Percentiles rank a stretch among this genome's conserved stretches.
Evolutionary conservation across 352 stramenopile species (phyloP).

Genomic region (Phytophthora quininea): DNA sequence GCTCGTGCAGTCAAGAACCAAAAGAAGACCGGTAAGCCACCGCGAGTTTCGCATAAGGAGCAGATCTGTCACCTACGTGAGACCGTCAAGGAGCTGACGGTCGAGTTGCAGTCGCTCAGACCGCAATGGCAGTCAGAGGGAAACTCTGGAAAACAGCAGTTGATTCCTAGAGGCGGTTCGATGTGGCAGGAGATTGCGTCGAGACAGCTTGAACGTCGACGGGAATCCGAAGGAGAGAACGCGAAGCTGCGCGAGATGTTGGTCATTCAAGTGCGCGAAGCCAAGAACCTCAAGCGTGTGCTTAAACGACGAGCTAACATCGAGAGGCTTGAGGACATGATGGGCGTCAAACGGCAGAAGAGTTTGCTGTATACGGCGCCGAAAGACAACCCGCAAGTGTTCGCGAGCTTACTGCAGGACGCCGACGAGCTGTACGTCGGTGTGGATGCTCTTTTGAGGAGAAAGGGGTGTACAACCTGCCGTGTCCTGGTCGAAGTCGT

Average conservation of each 20-base stretch:
- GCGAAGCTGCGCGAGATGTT: slow-evolving; percentile 17
- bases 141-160: not conserved
- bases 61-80: slow-evolving; percentile 15
- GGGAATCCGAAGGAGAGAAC: slow-evolving; percentile 29
- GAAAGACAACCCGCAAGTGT: not conserved
- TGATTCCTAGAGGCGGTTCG: too few relatives aligned
- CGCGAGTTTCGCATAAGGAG: slow-evolving; percentile 22
- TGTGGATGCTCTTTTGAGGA: not conserved
- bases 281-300: slow-evolving; percentile 27
- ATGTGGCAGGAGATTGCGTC: slow-evolving; percentile 30
- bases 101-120: slow-evolving; percentile 12
- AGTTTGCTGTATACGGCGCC: too few relatives aligned
- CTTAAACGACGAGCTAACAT: slow-evolving; percentile 14
- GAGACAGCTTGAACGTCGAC: slow-evolving; percentile 20
- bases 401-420: not conserved
- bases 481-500: slow-evolving; percentile 26
- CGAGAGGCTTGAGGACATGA: not conserved
- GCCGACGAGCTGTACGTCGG: too few relatives aligned
- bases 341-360: too few relatives aligned
- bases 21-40: not conserved
- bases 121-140: not conserved
- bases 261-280: slow-evolving; percentile 25
- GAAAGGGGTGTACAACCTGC: slow-evolving; percentile 18
- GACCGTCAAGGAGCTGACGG: slow-evolving; percentile 14
- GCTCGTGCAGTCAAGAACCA: not conserved